phyloP scores from a whole-genome alignment of 2,329 filamentous ascomycete genomes.

The Xylaria polymorpha region DNA sequence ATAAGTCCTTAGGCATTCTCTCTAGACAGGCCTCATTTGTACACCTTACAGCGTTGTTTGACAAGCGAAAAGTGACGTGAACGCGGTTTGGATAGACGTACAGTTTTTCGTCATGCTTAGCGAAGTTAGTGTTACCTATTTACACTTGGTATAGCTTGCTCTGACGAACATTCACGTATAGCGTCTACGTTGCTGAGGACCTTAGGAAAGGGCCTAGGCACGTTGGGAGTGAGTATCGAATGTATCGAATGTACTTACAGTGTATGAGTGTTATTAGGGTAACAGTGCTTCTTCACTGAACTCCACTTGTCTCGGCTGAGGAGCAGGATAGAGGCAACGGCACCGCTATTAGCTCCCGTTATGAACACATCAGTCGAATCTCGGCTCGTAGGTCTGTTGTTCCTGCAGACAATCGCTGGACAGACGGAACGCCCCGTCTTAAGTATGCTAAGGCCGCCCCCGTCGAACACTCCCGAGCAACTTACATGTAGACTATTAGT shows the following conservation, averaged over 20 bases:
- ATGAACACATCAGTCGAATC: background rate
- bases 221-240: background rate
- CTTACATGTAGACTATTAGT: conserved; percentile 10
- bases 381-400: background rate
- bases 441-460: conserved; percentile 9
- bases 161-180: background rate
- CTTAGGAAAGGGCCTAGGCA: background rate
- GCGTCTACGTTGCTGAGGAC: background rate
- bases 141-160: background rate
- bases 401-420: background rate
- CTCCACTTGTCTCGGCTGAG: conserved; percentile 11
- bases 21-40: background rate
- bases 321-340: background rate
- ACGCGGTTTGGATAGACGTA: background rate
- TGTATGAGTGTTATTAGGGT: background rate
- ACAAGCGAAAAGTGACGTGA: background rate
- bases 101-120: background rate
- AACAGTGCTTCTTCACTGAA: background rate
- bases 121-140: background rate
- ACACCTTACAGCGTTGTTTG: background rate
- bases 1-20: background rate
- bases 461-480: background rate
- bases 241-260: background rate
- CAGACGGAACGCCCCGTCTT: conserved; percentile 22
- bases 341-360: conserved; percentile 6